phyloP scores from a whole-genome alignment of 1,284 basidiomycete genomes.

The Phenoliferia sp. region DNA sequence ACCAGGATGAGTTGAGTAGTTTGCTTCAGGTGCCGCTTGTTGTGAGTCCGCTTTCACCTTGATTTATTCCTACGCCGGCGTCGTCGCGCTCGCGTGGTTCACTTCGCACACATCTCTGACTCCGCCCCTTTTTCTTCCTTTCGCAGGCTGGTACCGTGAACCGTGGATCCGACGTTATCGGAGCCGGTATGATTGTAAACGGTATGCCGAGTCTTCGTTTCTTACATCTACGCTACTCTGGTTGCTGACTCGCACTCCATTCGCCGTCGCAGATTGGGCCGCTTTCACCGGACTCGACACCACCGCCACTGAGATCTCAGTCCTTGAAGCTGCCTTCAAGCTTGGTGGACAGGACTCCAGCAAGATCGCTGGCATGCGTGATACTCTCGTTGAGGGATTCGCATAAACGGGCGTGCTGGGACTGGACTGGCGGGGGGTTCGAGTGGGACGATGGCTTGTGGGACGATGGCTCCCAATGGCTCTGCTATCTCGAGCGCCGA shows the following conservation, averaged over 20 bases:
- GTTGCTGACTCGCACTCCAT: not conserved
- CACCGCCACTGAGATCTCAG: constrained; percentile 95
- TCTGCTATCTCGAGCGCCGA: no score
- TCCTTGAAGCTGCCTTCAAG: constrained; percentile 93
- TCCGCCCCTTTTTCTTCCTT: no score
- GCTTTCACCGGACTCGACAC: constrained; percentile 95
- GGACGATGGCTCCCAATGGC: no score
- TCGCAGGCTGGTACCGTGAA: constrained; percentile 93
- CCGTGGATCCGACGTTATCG: constrained; percentile 94
- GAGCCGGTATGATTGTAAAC: constrained; percentile 95
- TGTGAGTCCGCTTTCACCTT: no score
- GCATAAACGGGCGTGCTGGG: constrained; percentile 8
- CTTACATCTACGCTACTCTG: not conserved
- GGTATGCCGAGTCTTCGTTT: constrained; percentile 10
- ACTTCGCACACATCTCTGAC: not conserved
- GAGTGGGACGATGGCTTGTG: no score
- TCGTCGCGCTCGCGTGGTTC: not conserved
- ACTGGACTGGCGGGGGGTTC: no score
- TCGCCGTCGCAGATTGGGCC: constrained; percentile 67
- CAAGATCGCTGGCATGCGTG: constrained; percentile 35
- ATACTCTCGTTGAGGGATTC: constrained; percentile 36
- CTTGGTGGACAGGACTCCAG: constrained; percentile 33
- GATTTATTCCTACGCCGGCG: no score
- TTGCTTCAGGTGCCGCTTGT: constrained; percentile 92
- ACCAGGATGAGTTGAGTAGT: constrained; percentile 95